Conservation (phyloP, 306 rosid genomes). For the Astragalus glycyphyllos region DNA sequence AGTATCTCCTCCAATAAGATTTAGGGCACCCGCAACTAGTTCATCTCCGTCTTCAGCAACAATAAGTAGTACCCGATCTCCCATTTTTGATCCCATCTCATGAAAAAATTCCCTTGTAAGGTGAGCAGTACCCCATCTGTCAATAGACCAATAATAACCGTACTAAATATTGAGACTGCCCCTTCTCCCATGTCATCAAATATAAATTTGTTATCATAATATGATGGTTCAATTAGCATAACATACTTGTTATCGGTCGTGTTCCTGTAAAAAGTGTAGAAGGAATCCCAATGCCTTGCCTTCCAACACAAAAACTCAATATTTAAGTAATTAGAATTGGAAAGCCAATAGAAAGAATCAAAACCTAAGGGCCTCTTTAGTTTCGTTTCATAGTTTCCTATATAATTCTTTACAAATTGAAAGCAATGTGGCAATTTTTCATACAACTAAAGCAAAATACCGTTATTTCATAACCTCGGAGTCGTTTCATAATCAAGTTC, state of each 20-base stretch:
- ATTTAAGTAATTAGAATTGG: conserved; percentile 27
- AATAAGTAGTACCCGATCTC: conserved; percentile 81
- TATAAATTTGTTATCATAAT: conserved; percentile 14
- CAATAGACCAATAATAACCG: conserved; percentile 37
- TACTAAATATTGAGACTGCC: conserved; percentile 36
- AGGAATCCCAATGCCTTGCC: conserved; percentile 91
- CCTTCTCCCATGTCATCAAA: conserved; percentile 23
- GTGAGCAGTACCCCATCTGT: conserved; percentile 97
- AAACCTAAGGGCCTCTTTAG: not conserved
- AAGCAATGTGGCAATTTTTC: not conserved
- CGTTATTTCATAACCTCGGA: conserved; percentile 91
- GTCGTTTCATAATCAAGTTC: conserved; percentile 85
- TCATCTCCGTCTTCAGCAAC: conserved; percentile 89
- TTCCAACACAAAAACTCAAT: conserved; percentile 52
- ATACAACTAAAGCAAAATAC: conserved; percentile 44
- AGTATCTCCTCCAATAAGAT: conserved; percentile 94
- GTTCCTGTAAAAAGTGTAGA: conserved; percentile 83
- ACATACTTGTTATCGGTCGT: conserved; percentile 91
- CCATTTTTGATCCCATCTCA: conserved; percentile 85
- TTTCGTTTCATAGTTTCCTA: not conserved
- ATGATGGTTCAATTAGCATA: conserved; percentile 30
- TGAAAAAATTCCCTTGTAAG: conserved; percentile 89
- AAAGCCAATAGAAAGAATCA: conserved; percentile 26
- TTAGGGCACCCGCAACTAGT: conserved; percentile 93
- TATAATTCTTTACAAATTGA: not conserved